Conservation (phyloP, 2,329 filamentous ascomycete species). For the Ophiostoma tasmaniense region DNA sequence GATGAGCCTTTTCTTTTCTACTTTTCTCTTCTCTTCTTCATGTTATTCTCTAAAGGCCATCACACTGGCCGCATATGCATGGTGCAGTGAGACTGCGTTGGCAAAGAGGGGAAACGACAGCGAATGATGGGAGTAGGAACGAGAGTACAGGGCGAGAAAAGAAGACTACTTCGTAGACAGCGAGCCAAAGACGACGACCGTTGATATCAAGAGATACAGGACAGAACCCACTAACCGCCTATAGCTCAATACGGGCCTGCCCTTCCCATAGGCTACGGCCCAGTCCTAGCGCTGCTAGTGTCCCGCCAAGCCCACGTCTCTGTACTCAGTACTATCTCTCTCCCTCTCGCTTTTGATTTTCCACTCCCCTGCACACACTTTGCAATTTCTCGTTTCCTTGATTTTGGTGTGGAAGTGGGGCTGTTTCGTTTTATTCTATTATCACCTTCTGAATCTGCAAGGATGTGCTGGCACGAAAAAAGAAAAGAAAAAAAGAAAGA, state of each 20-base stretch:
- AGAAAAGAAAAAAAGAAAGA: not conserved
- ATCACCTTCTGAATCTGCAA: not conserved
- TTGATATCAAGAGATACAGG: not conserved
- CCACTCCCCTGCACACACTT: not conserved
- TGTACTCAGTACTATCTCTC: too few species aligned
- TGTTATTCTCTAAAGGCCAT: conserved; percentile 27
- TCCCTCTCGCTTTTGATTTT: not conserved
- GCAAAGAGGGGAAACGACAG: not conserved
- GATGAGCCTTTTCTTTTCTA: not conserved
- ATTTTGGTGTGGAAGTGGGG: not conserved
- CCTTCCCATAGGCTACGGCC: conserved; percentile 12
- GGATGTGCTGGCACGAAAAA: conserved; percentile 9
- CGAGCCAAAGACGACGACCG: too few species aligned
- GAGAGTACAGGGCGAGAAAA: too few species aligned
- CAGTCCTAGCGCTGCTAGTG: not conserved
- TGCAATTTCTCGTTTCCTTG: not conserved
- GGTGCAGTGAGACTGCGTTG: conserved; percentile 6
- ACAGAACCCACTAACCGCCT: not conserved
- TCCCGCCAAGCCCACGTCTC: not conserved
- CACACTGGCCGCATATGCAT: conserved; percentile 34
- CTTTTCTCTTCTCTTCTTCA: not conserved
- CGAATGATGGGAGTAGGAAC: not conserved
- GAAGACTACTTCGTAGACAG: too few species aligned
- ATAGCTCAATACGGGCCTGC: conserved; percentile 10
- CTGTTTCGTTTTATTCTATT: not conserved